A percentile compares a stretch with the other conserved stretches of the same genome.
Conservation (phyloP, 176 grass and related monocot species). For the Coix lacrymajobi region DNA sequence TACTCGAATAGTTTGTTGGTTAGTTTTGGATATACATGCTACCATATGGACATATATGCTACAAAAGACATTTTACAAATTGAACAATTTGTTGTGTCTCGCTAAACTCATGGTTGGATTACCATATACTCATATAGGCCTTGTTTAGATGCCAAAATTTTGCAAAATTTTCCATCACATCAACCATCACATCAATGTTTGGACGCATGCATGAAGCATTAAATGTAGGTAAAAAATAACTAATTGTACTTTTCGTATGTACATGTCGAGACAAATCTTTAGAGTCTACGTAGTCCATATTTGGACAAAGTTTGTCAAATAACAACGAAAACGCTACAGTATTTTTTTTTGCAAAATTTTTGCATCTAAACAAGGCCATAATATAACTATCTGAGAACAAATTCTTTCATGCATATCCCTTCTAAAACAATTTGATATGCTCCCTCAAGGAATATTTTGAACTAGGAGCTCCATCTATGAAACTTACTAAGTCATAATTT, state of each 20-base stretch:
- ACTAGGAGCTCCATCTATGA: background rate
- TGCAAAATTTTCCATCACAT: no score
- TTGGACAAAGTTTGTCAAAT: no score
- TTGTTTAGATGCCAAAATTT: no score
- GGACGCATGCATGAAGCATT: no score
- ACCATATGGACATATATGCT: background rate
- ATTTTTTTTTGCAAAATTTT: no score
- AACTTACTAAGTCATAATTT: constrained; percentile 1
- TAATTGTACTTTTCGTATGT: no score
- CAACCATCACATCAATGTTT: no score
- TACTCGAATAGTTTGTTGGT: background rate
- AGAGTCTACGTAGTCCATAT: no score
- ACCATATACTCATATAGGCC: background rate
- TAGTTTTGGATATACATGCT: background rate
- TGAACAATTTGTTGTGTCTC: background rate
- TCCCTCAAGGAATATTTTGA: background rate
- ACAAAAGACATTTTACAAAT: background rate
- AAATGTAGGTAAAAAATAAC: no score
- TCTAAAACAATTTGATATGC: background rate
- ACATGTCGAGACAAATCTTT: no score
- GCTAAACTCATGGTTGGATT: background rate
- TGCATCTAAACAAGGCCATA: no score
- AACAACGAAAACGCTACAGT: no score
- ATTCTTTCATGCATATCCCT: background rate
- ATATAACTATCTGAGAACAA: background rate